A percentile compares a stretch with the other conserved stretches of the same genome.
Evolutionary conservation across 345 rosid species (phyloP).

Genomic region (Murraya koenigii): DNA sequence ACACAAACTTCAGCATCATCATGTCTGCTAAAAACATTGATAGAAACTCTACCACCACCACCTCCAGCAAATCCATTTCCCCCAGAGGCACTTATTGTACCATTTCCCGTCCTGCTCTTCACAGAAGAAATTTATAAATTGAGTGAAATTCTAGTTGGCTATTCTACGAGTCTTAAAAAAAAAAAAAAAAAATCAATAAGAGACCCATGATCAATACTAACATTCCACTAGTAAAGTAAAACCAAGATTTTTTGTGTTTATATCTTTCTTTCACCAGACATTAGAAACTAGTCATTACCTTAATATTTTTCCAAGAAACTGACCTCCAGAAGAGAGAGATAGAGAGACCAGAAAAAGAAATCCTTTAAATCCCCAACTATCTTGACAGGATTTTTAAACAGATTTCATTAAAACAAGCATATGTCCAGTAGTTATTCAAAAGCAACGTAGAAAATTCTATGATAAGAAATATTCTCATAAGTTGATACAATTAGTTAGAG

Average conservation of each 20-base stretch:
- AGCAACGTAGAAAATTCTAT: neutral
- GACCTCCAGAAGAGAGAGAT: neutral
- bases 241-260: neutral
- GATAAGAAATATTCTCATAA: neutral
- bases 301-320: neutral
- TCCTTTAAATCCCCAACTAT: neutral
- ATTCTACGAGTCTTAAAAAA: too few relatives aligned
- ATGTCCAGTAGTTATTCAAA: neutral
- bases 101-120: slow-evolving; percentile 53
- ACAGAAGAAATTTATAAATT: slow-evolving; percentile 16
- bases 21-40: slow-evolving; percentile 68
- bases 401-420: neutral
- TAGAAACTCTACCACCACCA: slow-evolving; percentile 70
- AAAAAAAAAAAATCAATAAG: neutral
- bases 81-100: slow-evolving; percentile 57
- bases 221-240: neutral
- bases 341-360: too few relatives aligned
- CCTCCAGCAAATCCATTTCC: slow-evolving; percentile 80
- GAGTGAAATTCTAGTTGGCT: neutral
- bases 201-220: neutral
- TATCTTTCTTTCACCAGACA: neutral
- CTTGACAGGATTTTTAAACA: neutral
- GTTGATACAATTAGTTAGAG: neutral
- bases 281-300: neutral
- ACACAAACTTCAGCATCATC: slow-evolving; percentile 43